phyloP scores from a whole-genome alignment of 306 rosid species.

The Dryas drummondii region DNA sequence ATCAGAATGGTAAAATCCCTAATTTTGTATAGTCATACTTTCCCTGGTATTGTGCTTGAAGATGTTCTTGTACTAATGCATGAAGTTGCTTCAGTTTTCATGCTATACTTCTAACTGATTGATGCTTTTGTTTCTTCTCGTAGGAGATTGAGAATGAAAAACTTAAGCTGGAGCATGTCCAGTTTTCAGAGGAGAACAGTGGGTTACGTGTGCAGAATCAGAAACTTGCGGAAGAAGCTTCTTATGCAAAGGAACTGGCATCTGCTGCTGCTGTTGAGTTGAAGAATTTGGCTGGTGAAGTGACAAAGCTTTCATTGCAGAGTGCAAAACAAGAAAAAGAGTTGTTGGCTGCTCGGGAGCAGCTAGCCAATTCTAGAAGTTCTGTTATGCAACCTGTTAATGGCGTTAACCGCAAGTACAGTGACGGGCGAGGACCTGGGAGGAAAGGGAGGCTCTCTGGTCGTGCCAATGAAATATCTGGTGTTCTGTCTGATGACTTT shows the following conservation, averaged over 20 bases:
- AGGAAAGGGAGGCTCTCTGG: conserved; percentile 77
- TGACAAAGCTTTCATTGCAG: conserved; percentile 87
- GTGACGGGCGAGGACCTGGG: conserved; percentile 61
- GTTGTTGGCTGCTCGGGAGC: conserved; percentile 67
- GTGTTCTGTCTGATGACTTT: conserved; percentile 55
- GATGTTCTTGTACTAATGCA: not conserved
- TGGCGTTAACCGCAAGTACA: conserved; percentile 67
- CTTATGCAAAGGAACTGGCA: conserved; percentile 95
- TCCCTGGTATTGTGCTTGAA: not conserved
- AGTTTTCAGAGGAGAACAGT: conserved; percentile 86
- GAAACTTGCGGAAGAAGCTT: conserved; percentile 96
- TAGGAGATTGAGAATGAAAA: conserved; percentile 95
- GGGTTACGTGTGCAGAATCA: conserved; percentile 92
- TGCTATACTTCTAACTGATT: conserved; percentile 19
- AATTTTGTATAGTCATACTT: not conserved
- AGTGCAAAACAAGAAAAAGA: conserved; percentile 88
- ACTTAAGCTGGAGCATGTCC: conserved; percentile 81
- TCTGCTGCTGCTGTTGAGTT: conserved; percentile 99
- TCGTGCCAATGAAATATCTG: conserved; percentile 62
- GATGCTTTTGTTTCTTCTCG: conserved; percentile 16
- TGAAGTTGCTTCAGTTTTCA: conserved; percentile 10
- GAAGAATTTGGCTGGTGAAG: conserved; percentile 97
- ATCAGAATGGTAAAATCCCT: not conserved
- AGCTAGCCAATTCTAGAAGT: conserved; percentile 60
- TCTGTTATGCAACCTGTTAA: conserved; percentile 48